phyloP scores from a whole-genome alignment of 305 asterid species.

The Rubia balearica region DNA sequence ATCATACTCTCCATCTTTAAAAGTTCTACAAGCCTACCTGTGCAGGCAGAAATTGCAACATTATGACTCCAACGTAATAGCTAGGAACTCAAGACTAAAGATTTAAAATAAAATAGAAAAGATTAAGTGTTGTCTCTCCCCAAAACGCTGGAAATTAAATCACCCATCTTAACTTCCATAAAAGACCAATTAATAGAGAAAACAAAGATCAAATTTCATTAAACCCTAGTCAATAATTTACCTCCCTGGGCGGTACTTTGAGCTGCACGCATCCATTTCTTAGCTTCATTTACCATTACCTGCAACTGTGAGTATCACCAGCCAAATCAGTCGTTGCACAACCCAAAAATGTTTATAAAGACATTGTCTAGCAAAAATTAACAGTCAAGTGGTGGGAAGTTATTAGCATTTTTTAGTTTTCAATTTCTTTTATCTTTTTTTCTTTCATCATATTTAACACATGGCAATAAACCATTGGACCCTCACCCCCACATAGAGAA shows the following conservation, averaged over 20 bases:
- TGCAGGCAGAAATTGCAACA: conserved; percentile 18
- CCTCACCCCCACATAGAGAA: too few species aligned
- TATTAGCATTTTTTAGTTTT: too few species aligned
- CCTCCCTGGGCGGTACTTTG: conserved; percentile 84
- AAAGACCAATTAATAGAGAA: neutral
- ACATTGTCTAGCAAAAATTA: too few species aligned
- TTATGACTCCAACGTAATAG: neutral
- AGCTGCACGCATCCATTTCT: conserved; percentile 69
- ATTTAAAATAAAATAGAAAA: neutral
- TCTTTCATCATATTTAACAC: too few species aligned
- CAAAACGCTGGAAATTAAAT: neutral
- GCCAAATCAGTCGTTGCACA: conserved; percentile 17
- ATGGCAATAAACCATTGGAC: too few species aligned
- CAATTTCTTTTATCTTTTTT: too few species aligned
- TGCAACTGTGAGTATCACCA: conserved; percentile 38
- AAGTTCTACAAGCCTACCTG: conserved; percentile 74
- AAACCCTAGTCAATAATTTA: conserved; percentile 14
- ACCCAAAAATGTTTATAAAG: neutral
- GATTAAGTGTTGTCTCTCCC: neutral
- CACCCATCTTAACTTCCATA: neutral
- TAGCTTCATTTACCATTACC: conserved; percentile 62
- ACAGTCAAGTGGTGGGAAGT: too few species aligned
- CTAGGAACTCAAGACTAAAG: neutral
- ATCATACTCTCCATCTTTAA: conserved; percentile 78
- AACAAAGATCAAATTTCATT: neutral